Conservation (phyloP, 2,329 filamentous ascomycete species). For the Penicillium hordei region DNA sequence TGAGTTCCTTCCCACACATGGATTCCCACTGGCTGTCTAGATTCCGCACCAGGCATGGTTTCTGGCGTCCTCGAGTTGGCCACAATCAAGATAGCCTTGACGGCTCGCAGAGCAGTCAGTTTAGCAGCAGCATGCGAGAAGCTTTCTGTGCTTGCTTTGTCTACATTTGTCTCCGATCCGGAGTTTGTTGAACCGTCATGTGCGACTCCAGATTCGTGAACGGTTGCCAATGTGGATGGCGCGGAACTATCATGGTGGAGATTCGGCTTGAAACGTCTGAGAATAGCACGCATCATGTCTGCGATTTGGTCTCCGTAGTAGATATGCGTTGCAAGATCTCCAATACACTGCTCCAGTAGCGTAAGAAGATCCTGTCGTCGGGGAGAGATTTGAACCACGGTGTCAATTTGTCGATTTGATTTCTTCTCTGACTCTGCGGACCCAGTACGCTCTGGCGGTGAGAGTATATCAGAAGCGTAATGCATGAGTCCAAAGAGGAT, state of each 20-base stretch:
- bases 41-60: slow-evolving; percentile 62
- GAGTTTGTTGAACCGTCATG: slow-evolving; percentile 19
- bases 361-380: slow-evolving; percentile 63
- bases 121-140: slow-evolving; percentile 64
- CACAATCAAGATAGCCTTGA: slow-evolving; percentile 78
- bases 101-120: slow-evolving; percentile 68
- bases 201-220: slow-evolving; percentile 21
- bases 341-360: slow-evolving; percentile 77
- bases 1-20: slow-evolving; percentile 96
- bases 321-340: slow-evolving; percentile 87
- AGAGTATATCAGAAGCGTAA: slow-evolving; percentile 75
- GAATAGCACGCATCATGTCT: slow-evolving; percentile 84
- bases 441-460: slow-evolving; percentile 53
- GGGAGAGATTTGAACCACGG: slow-evolving; percentile 46
- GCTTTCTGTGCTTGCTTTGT: slow-evolving; percentile 54
- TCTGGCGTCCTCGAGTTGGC: slow-evolving; percentile 68
- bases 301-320: slow-evolving; percentile 96
- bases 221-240: slow-evolving; percentile 38
- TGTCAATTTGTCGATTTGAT: slow-evolving; percentile 8
- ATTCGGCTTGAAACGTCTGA: slow-evolving; percentile 72
- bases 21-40: slow-evolving; percentile 72
- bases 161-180: slow-evolving; percentile 28
- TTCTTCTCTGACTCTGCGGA: slow-evolving; percentile 30
- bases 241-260: slow-evolving; percentile 45
- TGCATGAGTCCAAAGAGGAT: slow-evolving; percentile 81